Conservation (phyloP, 2,329 filamentous ascomycete species). For the Capronia coronata region DNA sequence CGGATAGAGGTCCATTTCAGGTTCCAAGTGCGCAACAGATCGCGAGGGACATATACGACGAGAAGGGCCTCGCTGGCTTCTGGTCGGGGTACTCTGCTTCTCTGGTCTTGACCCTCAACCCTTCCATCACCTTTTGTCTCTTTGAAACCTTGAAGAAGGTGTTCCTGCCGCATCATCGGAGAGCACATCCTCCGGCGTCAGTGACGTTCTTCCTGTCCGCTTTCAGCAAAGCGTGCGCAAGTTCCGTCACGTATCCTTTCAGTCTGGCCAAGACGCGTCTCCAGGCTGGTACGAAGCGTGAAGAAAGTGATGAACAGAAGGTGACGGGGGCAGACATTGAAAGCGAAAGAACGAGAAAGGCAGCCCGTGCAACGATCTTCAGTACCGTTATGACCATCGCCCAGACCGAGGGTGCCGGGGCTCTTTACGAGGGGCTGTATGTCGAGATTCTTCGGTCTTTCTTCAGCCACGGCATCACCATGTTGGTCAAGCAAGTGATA, state of each 20-base stretch:
- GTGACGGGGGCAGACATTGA: conserved; percentile 27
- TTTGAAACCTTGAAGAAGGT: conserved; percentile 63
- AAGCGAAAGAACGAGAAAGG: conserved; percentile 31
- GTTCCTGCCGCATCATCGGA: conserved; percentile 50
- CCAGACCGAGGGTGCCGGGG: conserved; percentile 58
- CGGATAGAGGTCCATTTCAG: conserved; percentile 26
- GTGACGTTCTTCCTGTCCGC: conserved; percentile 64
- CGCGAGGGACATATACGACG: conserved; percentile 55
- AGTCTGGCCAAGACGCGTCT: conserved; percentile 75
- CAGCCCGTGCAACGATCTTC: conserved; percentile 52
- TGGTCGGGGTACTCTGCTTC: conserved; percentile 85
- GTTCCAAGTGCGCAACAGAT: conserved; percentile 51
- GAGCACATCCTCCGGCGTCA: conserved; percentile 47
- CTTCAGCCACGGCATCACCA: conserved; percentile 77
- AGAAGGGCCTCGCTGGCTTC: conserved; percentile 68
- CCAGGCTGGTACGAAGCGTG: conserved; percentile 50
- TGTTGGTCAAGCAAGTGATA: conserved; percentile 75
- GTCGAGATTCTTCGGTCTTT: conserved; percentile 77
- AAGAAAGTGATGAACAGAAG: conserved; percentile 33
- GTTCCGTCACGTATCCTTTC: conserved; percentile 74
- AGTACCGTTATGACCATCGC: conserved; percentile 53
- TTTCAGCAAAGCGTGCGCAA: conserved; percentile 69
- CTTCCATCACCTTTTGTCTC: conserved; percentile 76
- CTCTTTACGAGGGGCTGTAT: conserved; percentile 68
- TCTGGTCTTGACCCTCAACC: conserved; percentile 74